Percentiles rank a stretch among this genome's conserved stretches.
phyloP scores from a whole-genome alignment of 2,329 filamentous ascomycete genomes.

The Botrytis tulipae region DNA sequence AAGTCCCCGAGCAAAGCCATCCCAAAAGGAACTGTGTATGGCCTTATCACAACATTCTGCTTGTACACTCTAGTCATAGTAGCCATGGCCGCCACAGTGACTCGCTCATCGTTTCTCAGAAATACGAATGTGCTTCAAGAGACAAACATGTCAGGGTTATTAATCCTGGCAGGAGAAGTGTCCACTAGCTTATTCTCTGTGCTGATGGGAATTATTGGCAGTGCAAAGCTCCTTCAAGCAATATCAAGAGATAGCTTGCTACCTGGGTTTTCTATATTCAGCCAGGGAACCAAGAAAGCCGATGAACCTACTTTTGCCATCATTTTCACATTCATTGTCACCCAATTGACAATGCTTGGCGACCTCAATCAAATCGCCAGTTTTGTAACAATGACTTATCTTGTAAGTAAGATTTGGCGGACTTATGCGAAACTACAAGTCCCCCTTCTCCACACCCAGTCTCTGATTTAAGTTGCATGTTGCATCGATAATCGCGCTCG shows the following conservation, averaged over 20 bases:
- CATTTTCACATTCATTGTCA: conserved; percentile 69
- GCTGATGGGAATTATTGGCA: conserved; percentile 82
- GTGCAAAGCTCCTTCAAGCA: conserved; percentile 81
- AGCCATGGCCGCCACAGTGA: conserved; percentile 74
- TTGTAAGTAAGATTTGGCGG: conserved; percentile 46
- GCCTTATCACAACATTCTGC: conserved; percentile 71
- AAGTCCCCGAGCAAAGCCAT: conserved; percentile 81
- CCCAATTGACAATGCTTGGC: conserved; percentile 77
- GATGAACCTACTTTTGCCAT: conserved; percentile 79
- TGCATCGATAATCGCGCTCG: no score
- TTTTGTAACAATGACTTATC: conserved; percentile 86
- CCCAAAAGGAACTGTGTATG: conserved; percentile 78
- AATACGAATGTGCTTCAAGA: conserved; percentile 75
- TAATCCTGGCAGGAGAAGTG: conserved; percentile 79
- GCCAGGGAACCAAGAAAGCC: conserved; percentile 65
- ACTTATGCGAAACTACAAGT: neutral
- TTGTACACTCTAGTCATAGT: conserved; percentile 75
- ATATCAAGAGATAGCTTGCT: conserved; percentile 76
- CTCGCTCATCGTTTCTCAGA: conserved; percentile 66
- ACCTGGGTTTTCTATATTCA: conserved; percentile 72
- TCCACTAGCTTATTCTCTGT: conserved; percentile 82
- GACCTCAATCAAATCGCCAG: conserved; percentile 87
- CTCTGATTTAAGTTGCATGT: neutral
- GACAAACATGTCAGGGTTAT: conserved; percentile 69
- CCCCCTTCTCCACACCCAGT: neutral